phyloP scores from a whole-genome alignment of 495 filamentous ascomycete species.

The Daldinia grandis region DNA sequence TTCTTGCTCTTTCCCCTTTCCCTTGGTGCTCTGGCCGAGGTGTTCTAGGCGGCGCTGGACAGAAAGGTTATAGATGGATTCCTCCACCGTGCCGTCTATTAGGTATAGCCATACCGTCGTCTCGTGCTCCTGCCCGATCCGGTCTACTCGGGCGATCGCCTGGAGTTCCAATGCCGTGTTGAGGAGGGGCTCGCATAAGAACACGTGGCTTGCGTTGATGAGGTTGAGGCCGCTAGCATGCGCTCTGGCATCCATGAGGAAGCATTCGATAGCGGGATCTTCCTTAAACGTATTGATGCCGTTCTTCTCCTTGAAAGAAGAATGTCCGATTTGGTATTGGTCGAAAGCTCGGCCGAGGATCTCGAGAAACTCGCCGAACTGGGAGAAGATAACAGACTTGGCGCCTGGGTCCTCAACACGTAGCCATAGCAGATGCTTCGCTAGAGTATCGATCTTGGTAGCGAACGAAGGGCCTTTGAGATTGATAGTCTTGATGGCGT shows the following conservation, averaged over 20 bases:
- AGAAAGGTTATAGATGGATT: constrained; percentile 86
- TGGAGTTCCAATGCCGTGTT: constrained; percentile 94
- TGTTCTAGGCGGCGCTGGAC: constrained; percentile 80
- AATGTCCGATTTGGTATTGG: constrained; percentile 73
- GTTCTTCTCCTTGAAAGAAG: constrained; percentile 67
- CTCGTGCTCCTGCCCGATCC: constrained; percentile 86
- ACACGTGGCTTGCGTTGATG: constrained; percentile 91
- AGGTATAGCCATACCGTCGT: constrained; percentile 98
- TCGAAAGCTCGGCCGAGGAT: constrained; percentile 73
- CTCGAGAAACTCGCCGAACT: constrained; percentile 81
- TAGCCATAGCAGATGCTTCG: constrained; percentile 85
- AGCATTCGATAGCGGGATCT: constrained; percentile 79
- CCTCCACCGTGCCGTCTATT: constrained; percentile 85
- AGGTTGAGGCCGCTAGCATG: constrained; percentile 90
- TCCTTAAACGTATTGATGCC: constrained; percentile 78
- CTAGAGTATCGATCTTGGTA: constrained; percentile 86
- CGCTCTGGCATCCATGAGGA: constrained; percentile 86
- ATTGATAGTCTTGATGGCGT: constrained; percentile 84
- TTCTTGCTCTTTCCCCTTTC: constrained; percentile 46
- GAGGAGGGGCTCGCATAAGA: constrained; percentile 91
- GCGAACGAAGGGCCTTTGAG: constrained; percentile 76
- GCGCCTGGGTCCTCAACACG: constrained; percentile 83
- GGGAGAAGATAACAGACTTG: constrained; percentile 91
- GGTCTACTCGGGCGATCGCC: constrained; percentile 90
- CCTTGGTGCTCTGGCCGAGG: constrained; percentile 60